Percentiles rank a stretch among this genome's conserved stretches.
These are phyloP conservation scores for Eucalyptus marginata DNA, from an alignment of 345 rosid genomes.

Conservation along the genomic window DNA sequence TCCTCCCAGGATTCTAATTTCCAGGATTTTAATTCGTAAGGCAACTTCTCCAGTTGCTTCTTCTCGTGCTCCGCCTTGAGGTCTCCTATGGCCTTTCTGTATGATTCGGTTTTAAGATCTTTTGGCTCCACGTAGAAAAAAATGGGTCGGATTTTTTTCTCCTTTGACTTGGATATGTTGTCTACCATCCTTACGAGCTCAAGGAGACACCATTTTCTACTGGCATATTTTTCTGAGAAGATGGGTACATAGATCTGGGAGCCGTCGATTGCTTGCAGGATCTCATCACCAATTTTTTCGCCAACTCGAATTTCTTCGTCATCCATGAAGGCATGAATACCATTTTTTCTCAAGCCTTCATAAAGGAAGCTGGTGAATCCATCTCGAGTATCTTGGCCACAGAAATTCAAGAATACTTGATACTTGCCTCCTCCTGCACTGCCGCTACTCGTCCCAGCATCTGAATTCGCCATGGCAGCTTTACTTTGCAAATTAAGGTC, in stretches of 20 bases:
- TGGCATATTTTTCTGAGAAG: accelerated
- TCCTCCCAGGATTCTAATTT: too few species aligned
- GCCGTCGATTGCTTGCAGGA: accelerated
- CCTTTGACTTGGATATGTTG: accelerated
- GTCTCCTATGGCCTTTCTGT: accelerated
- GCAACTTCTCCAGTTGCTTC: too few species aligned
- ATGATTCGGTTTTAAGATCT: accelerated
- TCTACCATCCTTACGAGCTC: accelerated
- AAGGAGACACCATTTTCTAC: too few species aligned
- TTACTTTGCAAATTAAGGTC: accelerated
- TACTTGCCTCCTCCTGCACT: accelerated
- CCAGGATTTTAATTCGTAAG: accelerated
- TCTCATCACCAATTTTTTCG: accelerated
- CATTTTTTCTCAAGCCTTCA: accelerated
- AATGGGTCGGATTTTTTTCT: accelerated
- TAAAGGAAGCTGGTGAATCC: too few species aligned
- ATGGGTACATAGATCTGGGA: too few species aligned
- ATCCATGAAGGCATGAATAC: too few species aligned
- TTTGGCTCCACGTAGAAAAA: accelerated
- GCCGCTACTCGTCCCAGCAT: too few species aligned
- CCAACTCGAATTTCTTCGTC: accelerated
- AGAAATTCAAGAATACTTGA: too few species aligned
- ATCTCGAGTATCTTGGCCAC: too few species aligned
- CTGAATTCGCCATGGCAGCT: accelerated
- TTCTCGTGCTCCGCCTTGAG: too few species aligned